Evolutionary conservation across 2,329 filamentous ascomycete genomes (phyloP).

Genomic region (Clarireedia monteithiana): DNA sequence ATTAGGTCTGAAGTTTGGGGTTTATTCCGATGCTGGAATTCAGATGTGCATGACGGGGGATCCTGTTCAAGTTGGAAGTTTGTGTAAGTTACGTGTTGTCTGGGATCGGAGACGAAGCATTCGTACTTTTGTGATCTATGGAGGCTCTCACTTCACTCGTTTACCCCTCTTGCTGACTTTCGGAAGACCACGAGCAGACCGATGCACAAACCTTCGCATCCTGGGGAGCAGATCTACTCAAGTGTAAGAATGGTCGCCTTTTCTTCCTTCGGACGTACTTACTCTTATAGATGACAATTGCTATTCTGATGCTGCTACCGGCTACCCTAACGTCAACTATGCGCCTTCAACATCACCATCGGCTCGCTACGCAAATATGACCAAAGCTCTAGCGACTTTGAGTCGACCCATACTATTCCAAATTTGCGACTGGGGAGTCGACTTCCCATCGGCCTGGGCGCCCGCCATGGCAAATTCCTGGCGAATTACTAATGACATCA

Average conservation of each 20-base stretch:
- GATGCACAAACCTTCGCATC: constrained; percentile 23
- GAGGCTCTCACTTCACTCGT: neutral
- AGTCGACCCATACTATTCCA: constrained; percentile 31
- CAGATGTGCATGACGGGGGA: constrained; percentile 26
- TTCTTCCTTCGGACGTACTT: neutral
- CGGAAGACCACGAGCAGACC: constrained; percentile 19
- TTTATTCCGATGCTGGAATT: constrained; percentile 34
- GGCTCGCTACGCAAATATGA: constrained; percentile 31
- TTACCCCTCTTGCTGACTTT: neutral
- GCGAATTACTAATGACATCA: constrained; percentile 37
- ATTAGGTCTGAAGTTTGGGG: constrained; percentile 35
- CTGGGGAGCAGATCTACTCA: constrained; percentile 34
- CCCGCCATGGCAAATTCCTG: constrained; percentile 32
- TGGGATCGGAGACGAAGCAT: neutral
- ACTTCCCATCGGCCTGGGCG: constrained; percentile 34
- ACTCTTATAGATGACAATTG: constrained; percentile 29
- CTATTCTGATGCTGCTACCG: constrained; percentile 29
- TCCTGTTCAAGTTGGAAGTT: constrained; percentile 21
- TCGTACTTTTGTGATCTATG: no score
- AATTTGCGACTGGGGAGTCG: constrained; percentile 37
- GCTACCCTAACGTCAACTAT: constrained; percentile 31
- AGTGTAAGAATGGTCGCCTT: constrained; percentile 28
- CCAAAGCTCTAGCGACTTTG: constrained; percentile 24
- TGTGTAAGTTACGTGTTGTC: constrained; percentile 17
- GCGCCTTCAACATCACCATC: constrained; percentile 29